Evolutionary conservation across 176 grass and related monocot genomes (phyloP), one percentile per base, ranked within the genome.

Genomic region (Metroxylon sagu): DNA sequence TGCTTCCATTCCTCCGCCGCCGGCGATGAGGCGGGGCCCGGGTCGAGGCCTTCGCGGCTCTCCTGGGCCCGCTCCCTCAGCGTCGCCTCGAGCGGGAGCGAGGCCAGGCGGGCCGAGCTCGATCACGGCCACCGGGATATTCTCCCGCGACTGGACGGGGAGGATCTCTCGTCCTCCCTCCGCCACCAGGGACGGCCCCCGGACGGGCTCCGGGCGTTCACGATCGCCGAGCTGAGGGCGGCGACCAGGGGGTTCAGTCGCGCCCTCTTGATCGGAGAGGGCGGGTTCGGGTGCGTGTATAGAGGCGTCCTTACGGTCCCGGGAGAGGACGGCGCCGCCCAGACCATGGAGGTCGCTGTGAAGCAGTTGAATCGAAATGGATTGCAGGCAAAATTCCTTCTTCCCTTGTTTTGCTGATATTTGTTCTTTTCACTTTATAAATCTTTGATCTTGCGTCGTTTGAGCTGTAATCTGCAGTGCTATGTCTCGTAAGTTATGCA

Each of bases 281-380:
- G 65, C 29, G 65, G 65, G 12, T 68, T 68, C 27, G 65, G 65
- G 28, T 56, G 65, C 52, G 51, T 68, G 18, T 68, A 68, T 12
- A 68, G 53, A 29, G 65, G 65, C 26, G 52, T 56, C 52, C 28
- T 68, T 19, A 43, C 27, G 1, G 29, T 68, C 17, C 10, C 27
- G 17, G 65, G 65, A n/a, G 65, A 55, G 12, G 27, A 39, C 1
- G 65, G 26, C 29, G 52, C 10, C 10, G 35, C 35, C 18, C 28
- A 55, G 52, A 56, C 27, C 18, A 48, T 68, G 14, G 52, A 68
- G 19, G 52, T 68, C 3, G 65, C 65, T 18, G 65, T 68, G 29
- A 68, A 68, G 29, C 65, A 68, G n/a, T 29, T 68, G 65, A 68
- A 68, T 15, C 51, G 65, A 12, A 51, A 68, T 10, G 65, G 65